Conservation (phyloP, 2,329 filamentous ascomycete genomes). For the Lecanicillium sp. region DNA sequence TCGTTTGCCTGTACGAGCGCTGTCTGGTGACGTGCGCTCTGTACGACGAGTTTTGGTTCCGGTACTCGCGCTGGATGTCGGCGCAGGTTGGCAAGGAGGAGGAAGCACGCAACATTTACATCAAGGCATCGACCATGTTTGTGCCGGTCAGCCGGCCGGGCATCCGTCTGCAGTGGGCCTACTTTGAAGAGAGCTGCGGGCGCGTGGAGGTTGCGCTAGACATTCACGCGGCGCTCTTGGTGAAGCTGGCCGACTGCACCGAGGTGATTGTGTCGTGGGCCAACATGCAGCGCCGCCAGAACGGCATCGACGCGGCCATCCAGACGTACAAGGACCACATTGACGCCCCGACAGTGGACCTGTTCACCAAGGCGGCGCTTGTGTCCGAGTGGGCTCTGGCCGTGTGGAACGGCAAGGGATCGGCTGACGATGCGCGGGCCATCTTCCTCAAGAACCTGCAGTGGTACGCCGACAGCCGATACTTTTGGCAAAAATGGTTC, state of each 20-base stretch:
- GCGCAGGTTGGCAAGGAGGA: conserved; percentile 74
- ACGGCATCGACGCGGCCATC: conserved; percentile 76
- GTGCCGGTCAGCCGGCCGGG: conserved; percentile 80
- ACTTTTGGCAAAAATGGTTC: conserved; percentile 88
- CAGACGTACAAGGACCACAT: conserved; percentile 76
- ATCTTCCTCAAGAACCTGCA: conserved; percentile 77
- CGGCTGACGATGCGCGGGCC: conserved; percentile 70
- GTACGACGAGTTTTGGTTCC: conserved; percentile 96
- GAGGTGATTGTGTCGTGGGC: conserved; percentile 86
- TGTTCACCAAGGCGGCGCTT: conserved; percentile 77
- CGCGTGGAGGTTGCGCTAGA: conserved; percentile 72
- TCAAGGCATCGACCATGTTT: conserved; percentile 75
- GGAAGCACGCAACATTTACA: conserved; percentile 86
- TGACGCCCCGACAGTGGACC: conserved; percentile 61
- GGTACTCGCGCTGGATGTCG: conserved; percentile 93
- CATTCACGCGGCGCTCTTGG: conserved; percentile 75
- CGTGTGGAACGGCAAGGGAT: conserved; percentile 81
- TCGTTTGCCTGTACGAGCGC: conserved; percentile 82
- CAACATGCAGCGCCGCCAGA: conserved; percentile 76
- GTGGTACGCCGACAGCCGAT: conserved; percentile 74
- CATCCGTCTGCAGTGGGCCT: conserved; percentile 83
- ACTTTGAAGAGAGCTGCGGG: conserved; percentile 83
- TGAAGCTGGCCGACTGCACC: conserved; percentile 69
- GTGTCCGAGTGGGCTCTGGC: conserved; percentile 84
- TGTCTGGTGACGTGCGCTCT: conserved; percentile 88